Conservation (phyloP, 768 basidiomycete genomes). For the Tremella fuciformis region DNA sequence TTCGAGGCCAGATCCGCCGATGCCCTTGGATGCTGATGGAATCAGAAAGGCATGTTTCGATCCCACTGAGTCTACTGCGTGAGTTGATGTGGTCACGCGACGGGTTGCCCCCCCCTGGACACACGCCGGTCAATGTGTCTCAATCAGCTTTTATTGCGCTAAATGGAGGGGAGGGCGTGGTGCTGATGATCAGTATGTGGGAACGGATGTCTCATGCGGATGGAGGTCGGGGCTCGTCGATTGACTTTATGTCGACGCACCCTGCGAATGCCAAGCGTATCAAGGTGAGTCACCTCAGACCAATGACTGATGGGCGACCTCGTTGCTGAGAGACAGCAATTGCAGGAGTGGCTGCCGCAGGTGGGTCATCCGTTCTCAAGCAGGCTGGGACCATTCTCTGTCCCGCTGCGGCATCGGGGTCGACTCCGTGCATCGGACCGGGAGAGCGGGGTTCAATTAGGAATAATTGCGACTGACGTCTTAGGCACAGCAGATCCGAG, state of each 20-base stretch:
- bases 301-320: not conserved
- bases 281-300: conserved; percentile 57
- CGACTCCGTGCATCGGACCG: too few species aligned
- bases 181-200: conserved; percentile 62
- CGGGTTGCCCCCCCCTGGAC: not conserved
- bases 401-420: too few species aligned
- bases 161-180: not conserved
- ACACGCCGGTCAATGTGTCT: too few species aligned
- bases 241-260: conserved; percentile 76
- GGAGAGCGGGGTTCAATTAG: too few species aligned
- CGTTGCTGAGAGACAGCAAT: conserved; percentile 23
- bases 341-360: conserved; percentile 48
- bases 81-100: conserved; percentile 14
- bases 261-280: conserved; percentile 71
- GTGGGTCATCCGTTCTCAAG: conserved; percentile 15
- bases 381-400: not conserved
- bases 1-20: not conserved
- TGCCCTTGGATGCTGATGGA: not conserved
- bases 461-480: not conserved
- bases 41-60: conserved; percentile 72
- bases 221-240: conserved; percentile 34
- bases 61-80: conserved; percentile 73
- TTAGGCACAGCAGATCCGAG: conserved; percentile 45
- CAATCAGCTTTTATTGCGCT: too few species aligned
- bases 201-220: conserved; percentile 64